Base-by-base conservation (phyloP, 192 early-diverging fungal species). In the Entrophospora sp. region DNA sequence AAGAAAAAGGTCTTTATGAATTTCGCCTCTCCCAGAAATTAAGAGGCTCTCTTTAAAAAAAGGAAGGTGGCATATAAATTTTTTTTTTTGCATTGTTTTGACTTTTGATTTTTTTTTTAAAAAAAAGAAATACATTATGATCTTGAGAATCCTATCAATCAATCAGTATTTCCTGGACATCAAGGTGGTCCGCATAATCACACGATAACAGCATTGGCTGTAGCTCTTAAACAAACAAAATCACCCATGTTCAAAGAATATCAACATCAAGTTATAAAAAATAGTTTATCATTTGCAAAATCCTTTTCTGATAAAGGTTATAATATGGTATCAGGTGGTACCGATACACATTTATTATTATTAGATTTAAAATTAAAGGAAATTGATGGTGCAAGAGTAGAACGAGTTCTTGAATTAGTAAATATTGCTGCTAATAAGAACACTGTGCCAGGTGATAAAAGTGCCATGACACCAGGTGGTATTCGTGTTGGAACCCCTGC, bases 181-280 rank as follows among this genome's bases (percentile, higher is more conserved):
- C 96, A 99, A 79, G 96, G 96, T 69, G 96, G 96, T 2, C 96
- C 96, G 34, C 96, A 99, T 81, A 99, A 99, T 85, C 94, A 99
- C 83, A 96, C 96, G 44, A 99, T 99, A 66, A 85, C 91, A 14
- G 94, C 95, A 10, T 79, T 99, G 58, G 86, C 95, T 10, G 95
- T 99, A 36, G 95, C 96, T 1, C 78, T 99, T 55, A 95, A 96
- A 74, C 90, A 93, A 77, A 85, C 91, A 24, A 85, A 94, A 81
- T 64, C 81, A 12, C 80, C 88, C 35, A 85, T 89, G 64, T 99
- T 91, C 81, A 88, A 87, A 73, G 83, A 80, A 61, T 99, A 99
- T 77, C 94, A 95, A 79, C 69, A 80, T 49, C 91, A 95, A 75
- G 94, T 97, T 7, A 79, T 99, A 67, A 72, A 70, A 49, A 99